A percentile compares a stretch with the other conserved stretches of the same genome.
Conservation (phyloP, 2,329 filamentous ascomycete genomes). For the Chaetomiaceae sp. region DNA sequence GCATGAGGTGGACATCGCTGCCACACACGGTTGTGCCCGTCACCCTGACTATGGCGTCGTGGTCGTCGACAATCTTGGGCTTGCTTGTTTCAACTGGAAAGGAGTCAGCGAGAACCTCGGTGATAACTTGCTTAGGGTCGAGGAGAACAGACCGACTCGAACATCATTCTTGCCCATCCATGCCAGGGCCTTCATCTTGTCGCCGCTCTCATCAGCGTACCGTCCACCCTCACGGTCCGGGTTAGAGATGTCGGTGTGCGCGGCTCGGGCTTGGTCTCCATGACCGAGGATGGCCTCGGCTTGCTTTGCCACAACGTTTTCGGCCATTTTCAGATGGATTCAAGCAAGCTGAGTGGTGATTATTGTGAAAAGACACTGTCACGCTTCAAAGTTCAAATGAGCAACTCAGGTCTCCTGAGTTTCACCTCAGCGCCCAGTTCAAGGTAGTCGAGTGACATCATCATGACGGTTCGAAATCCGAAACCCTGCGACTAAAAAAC, state of each 20-base stretch:
- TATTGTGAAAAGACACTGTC: no score
- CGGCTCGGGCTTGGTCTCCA: slow-evolving; percentile 7
- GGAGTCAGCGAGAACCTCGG: background rate
- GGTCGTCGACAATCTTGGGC: slow-evolving; percentile 10
- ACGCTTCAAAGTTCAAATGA: no score
- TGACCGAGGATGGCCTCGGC: slow-evolving; percentile 14
- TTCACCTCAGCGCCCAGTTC: no score
- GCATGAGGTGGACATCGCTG: slow-evolving; percentile 17
- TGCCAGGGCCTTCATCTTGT: slow-evolving; percentile 18
- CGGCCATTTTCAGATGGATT: no score
- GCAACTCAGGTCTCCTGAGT: no score
- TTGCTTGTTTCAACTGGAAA: slow-evolving; percentile 9
- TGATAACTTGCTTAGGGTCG: no score
- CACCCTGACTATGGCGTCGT: slow-evolving; percentile 14
- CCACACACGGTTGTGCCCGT: slow-evolving; percentile 16
- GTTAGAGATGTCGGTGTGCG: slow-evolving; percentile 15
- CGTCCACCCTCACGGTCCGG: slow-evolving; percentile 12
- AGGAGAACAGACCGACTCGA: slow-evolving; percentile 6
- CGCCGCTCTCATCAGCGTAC: slow-evolving; percentile 11
- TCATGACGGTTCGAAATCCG: no score
- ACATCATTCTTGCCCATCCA: slow-evolving; percentile 21
- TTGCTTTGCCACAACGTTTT: slow-evolving; percentile 3
- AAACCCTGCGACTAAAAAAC: no score
- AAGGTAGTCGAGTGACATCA: no score
- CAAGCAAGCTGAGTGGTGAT: no score